A percentile compares a stretch with the other conserved stretches of the same genome.
phyloP scores from a whole-genome alignment of 345 rosid genomes.

The Carallia pectinifolia region DNA sequence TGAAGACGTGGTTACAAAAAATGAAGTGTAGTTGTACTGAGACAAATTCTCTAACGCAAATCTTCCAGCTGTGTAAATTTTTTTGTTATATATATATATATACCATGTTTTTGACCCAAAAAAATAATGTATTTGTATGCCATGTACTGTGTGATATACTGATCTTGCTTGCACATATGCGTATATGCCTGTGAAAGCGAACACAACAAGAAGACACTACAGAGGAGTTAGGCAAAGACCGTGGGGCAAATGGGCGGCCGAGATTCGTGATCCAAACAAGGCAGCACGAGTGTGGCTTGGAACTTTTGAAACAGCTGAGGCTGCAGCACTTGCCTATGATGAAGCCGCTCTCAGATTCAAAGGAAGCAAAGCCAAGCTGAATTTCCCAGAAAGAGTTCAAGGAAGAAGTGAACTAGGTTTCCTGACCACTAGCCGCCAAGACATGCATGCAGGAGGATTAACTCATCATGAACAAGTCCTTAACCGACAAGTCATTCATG shows the following conservation, averaged over 20 bases:
- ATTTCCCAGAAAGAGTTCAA: slow-evolving; percentile 83
- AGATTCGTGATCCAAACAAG: slow-evolving; percentile 51
- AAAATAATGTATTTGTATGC: not conserved
- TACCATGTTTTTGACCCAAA: too few relatives aligned
- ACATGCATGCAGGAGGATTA: not conserved
- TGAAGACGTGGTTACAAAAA: too few relatives aligned
- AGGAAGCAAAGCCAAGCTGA: slow-evolving; percentile 87
- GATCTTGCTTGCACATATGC: too few relatives aligned
- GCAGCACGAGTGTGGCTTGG: slow-evolving; percentile 69
- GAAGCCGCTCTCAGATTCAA: slow-evolving; percentile 83
- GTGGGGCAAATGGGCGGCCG: slow-evolving; percentile 60
- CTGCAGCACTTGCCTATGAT: slow-evolving; percentile 77
- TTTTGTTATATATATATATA: too few relatives aligned
- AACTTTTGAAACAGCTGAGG: slow-evolving; percentile 76
- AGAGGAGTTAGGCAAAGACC: slow-evolving; percentile 60
- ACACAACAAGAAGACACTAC: slow-evolving; percentile 39
- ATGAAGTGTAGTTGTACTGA: too few relatives aligned
- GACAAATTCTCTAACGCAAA: too few relatives aligned
- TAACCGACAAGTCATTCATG: not conserved
- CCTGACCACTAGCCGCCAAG: slow-evolving; percentile 15
- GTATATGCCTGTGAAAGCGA: slow-evolving; percentile 20
- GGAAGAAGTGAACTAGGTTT: slow-evolving; percentile 16
- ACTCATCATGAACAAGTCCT: not conserved
- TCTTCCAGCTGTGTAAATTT: too few relatives aligned
- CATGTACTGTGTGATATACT: not conserved